Conservation (phyloP, 495 filamentous ascomycete genomes). For the Aspergillus panamensis region DNA sequence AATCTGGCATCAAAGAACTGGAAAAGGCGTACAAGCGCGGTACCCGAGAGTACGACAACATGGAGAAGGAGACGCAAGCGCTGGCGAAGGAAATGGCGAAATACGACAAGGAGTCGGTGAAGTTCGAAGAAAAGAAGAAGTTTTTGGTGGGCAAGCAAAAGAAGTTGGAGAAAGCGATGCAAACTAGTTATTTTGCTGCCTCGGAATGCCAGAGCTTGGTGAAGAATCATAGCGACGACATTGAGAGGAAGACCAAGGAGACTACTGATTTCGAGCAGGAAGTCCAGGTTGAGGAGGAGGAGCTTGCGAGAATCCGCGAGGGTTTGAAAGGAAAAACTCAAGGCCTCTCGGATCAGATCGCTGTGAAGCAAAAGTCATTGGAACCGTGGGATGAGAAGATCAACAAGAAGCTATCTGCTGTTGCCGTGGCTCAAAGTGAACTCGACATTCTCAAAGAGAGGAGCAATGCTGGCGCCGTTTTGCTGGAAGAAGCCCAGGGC, state of each 20-base stretch:
- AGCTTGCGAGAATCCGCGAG: slow-evolving; percentile 75
- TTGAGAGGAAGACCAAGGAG: slow-evolving; percentile 68
- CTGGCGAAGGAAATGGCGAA: slow-evolving; percentile 84
- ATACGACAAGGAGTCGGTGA: slow-evolving; percentile 92
- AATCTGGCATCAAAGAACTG: slow-evolving; percentile 84
- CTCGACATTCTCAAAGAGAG: slow-evolving; percentile 86
- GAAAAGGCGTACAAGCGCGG: slow-evolving; percentile 81
- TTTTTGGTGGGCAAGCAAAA: slow-evolving; percentile 85
- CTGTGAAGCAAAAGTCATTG: slow-evolving; percentile 85
- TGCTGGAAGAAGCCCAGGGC: slow-evolving; percentile 76
- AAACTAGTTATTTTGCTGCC: slow-evolving; percentile 62
- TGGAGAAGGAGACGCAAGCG: slow-evolving; percentile 78
- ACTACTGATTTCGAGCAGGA: slow-evolving; percentile 68
- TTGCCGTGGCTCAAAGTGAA: slow-evolving; percentile 92
- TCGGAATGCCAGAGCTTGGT: slow-evolving; percentile 74
- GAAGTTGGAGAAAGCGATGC: slow-evolving; percentile 87
- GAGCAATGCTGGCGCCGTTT: slow-evolving; percentile 77
- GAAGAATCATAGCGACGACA: slow-evolving; percentile 71
- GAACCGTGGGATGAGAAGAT: slow-evolving; percentile 97
- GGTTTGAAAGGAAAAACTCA: slow-evolving; percentile 92
- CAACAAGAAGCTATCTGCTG: slow-evolving; percentile 88
- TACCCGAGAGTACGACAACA: slow-evolving; percentile 71
- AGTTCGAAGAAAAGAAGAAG: slow-evolving; percentile 96
- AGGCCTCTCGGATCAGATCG: slow-evolving; percentile 86
- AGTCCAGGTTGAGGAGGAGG: slow-evolving; percentile 74